Evolutionary conservation across 331 rosid genomes (phyloP).

Genomic region (Malus hybrid): DNA sequence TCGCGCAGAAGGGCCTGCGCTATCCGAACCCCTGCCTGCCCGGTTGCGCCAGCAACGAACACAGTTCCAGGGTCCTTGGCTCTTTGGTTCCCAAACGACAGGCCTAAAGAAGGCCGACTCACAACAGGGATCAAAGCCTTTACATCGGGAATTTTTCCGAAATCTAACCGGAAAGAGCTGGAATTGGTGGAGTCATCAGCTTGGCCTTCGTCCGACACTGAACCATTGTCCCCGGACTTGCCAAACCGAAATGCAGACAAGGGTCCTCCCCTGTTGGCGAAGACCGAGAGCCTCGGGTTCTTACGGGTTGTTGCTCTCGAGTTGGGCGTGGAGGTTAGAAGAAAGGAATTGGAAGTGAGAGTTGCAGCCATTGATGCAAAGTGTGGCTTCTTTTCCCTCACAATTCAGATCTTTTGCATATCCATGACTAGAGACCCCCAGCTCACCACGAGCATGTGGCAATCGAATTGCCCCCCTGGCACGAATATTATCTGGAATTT

Average conservation of each 20-base stretch:
- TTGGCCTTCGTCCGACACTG: conserved; percentile 28
- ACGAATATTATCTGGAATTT: conserved; percentile 27
- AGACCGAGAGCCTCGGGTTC: conserved; percentile 35
- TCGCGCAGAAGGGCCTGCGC: conserved; percentile 63
- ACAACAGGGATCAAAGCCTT: conserved; percentile 60
- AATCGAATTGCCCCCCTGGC: background rate
- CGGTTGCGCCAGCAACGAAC: conserved; percentile 84
- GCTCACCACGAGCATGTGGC: background rate
- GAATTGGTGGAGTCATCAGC: conserved; percentile 28
- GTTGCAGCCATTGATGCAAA: conserved; percentile 56
- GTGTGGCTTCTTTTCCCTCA: background rate
- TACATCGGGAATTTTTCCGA: conserved; percentile 65
- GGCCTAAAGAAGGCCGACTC: conserved; percentile 39
- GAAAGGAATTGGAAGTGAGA: conserved; percentile 60
- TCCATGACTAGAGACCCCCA: background rate
- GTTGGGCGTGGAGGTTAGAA: conserved; percentile 40
- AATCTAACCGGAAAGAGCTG: conserved; percentile 47
- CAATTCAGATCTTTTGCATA: background rate
- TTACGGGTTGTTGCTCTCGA: conserved; percentile 22
- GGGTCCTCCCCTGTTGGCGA: conserved; percentile 43
- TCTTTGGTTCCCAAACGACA: conserved; percentile 55
- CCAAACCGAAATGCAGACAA: conserved; percentile 56
- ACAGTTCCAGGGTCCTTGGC: conserved; percentile 75
- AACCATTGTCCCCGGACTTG: conserved; percentile 30
- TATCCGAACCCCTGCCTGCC: conserved; percentile 83